These are phyloP conservation scores for Chloropicon primus DNA, from an alignment of 139 green algal genomes.

Conservation along the genomic window DNA sequence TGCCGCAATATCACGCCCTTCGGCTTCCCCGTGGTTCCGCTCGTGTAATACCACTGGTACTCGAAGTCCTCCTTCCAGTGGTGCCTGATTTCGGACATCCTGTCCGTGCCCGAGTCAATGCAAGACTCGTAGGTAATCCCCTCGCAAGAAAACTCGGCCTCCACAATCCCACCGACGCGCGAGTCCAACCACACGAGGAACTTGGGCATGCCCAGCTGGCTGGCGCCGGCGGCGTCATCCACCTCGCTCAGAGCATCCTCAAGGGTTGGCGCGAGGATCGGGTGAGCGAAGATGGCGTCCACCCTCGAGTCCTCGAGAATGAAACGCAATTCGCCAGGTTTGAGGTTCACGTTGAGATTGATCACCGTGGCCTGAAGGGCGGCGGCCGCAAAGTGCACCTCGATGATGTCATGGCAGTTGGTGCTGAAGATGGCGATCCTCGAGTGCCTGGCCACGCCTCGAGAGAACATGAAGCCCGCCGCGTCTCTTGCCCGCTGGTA, in stretches of 20 bases:
- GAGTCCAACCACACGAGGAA: background rate
- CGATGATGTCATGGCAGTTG: conserved; percentile 8
- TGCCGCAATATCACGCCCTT: background rate
- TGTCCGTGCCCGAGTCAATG: background rate
- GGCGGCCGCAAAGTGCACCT: conserved; percentile 16
- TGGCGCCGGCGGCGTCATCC: too few species aligned
- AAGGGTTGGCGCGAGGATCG: background rate
- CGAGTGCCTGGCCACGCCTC: background rate
- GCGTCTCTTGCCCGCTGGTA: too few species aligned
- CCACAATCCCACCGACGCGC: background rate
- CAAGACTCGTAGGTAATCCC: background rate
- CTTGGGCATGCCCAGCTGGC: too few species aligned
- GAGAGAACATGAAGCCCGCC: background rate
- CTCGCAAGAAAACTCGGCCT: background rate
- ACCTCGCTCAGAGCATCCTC: background rate
- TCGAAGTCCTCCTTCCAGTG: conserved; percentile 1
- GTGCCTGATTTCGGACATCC: background rate
- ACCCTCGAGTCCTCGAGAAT: conserved; percentile 8
- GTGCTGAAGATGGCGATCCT: conserved; percentile 3
- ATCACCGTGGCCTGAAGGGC: background rate
- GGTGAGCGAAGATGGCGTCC: conserved; percentile 1
- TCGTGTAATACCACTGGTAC: background rate
- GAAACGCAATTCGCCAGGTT: conserved; percentile 1
- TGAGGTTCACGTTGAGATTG: conserved; percentile 14
- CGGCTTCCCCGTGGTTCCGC: background rate